A percentile compares a stretch with the other conserved stretches of the same genome.
These are phyloP conservation scores for Ramularia collo-cygni DNA, from an alignment of 2,329 filamentous ascomycete genomes.

Conservation along the genomic window DNA sequence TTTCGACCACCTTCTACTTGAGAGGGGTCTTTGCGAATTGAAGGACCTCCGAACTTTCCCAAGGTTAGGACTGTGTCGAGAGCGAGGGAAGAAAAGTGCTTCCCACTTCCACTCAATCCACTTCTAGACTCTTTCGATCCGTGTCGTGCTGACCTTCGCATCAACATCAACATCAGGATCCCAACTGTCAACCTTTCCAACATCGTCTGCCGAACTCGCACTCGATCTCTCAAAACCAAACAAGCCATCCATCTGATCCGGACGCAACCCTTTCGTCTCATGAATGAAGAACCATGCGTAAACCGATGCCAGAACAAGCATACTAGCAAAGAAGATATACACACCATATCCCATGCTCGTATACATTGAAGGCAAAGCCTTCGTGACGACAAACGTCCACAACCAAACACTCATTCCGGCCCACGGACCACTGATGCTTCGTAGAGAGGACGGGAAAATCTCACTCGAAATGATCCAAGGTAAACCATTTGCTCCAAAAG, in stretches of 20 bases:
- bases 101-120: no score
- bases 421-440: constrained; percentile 34
- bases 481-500: constrained; percentile 35
- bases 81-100: no score
- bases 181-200: constrained; percentile 2
- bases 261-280: constrained; percentile 33
- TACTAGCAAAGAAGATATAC: constrained; percentile 37
- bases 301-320: constrained; percentile 31
- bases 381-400: constrained; percentile 36
- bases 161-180: no score
- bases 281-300: constrained; percentile 37
- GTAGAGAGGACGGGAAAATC: constrained; percentile 36
- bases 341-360: constrained; percentile 34
- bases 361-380: constrained; percentile 37
- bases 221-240: constrained; percentile 27
- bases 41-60: no score
- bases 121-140: no score
- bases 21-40: no score
- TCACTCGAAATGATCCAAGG: constrained; percentile 41
- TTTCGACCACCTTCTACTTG: no score
- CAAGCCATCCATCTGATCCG: constrained; percentile 34
- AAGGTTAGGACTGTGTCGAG: no score
- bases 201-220: constrained; percentile 7
- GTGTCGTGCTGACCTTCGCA: no score
- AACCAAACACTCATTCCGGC: constrained; percentile 30